Percentiles rank a stretch among this genome's conserved stretches.
These are phyloP conservation scores for Clavariopsis aquatica DNA, from an alignment of 495 filamentous ascomycete genomes.

Conservation along the genomic window DNA sequence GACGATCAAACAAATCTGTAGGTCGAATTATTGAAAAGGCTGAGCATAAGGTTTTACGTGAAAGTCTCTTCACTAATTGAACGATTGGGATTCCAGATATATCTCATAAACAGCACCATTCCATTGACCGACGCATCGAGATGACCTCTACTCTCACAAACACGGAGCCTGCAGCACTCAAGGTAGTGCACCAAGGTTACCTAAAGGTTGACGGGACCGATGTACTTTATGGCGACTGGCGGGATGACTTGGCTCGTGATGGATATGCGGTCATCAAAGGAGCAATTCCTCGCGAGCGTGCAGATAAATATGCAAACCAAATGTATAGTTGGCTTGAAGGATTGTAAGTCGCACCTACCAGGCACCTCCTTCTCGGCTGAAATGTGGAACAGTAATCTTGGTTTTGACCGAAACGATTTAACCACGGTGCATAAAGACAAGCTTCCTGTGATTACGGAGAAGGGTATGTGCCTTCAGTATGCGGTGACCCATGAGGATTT, in stretches of 20 bases:
- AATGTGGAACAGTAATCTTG: constrained; percentile 31
- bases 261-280: constrained; percentile 53
- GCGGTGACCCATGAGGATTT: constrained; percentile 48
- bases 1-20: no score
- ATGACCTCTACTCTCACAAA: constrained; percentile 21
- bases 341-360: neutral
- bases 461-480: constrained; percentile 33
- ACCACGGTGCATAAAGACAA: constrained; percentile 6
- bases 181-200: constrained; percentile 4
- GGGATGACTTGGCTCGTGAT: constrained; percentile 45
- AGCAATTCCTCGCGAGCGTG: constrained; percentile 48
- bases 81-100: no score
- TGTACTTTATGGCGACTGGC: constrained; percentile 25
- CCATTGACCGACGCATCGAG: neutral
- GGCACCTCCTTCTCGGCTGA: neutral
- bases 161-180: constrained; percentile 8
- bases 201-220: constrained; percentile 26
- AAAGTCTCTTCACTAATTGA: no score
- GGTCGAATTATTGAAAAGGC: no score
- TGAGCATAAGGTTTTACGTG: no score
- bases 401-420: constrained; percentile 9
- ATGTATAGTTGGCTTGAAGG: constrained; percentile 47
- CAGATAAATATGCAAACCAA: constrained; percentile 44
- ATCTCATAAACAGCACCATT: no score
- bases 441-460: constrained; percentile 13